phyloP scores from a whole-genome alignment of 2,329 filamentous ascomycete species.

The Colletotrichum cereale region DNA sequence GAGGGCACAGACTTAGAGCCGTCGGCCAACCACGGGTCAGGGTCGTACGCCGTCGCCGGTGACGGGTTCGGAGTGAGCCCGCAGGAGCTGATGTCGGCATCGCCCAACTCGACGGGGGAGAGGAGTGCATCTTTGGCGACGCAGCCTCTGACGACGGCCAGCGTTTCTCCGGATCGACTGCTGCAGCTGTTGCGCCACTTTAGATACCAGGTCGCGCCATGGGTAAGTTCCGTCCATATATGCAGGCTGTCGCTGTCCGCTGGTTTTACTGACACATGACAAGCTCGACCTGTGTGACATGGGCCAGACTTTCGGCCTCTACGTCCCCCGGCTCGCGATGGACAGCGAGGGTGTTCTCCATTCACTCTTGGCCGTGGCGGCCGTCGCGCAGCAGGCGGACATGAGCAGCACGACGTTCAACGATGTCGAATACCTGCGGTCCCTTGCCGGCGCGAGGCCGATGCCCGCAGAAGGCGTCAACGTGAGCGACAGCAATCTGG shows the following conservation, averaged over 20 bases:
- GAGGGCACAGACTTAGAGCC: constrained; percentile 32
- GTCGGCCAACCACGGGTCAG: constrained; percentile 5
- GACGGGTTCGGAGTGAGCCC: constrained; percentile 19
- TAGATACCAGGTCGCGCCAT: constrained; percentile 58
- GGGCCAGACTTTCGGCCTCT: constrained; percentile 55
- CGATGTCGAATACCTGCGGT: constrained; percentile 24
- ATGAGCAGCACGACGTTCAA: neutral
- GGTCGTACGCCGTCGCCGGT: neutral
- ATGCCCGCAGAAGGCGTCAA: neutral
- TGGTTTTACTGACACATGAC: neutral
- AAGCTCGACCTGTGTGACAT: constrained; percentile 59
- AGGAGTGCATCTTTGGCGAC: neutral
- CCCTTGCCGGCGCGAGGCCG: constrained; percentile 8
- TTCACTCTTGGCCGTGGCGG: constrained; percentile 44
- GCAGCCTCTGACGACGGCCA: neutral
- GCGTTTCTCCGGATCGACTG: constrained; percentile 34
- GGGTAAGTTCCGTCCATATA: constrained; percentile 49
- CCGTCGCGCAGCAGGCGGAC: constrained; percentile 23
- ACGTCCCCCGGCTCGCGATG: constrained; percentile 49
- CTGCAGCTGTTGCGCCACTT: constrained; percentile 56
- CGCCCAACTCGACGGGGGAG: constrained; percentile 4
- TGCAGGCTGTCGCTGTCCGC: no score
- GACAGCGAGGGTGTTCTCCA: constrained; percentile 45
- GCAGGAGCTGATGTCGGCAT: constrained; percentile 22
- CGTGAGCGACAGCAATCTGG: constrained; percentile 24